A percentile compares a stretch with the other conserved stretches of the same genome.
phyloP scores from a whole-genome alignment of 306 rosid genomes.

The Glycine soja region DNA sequence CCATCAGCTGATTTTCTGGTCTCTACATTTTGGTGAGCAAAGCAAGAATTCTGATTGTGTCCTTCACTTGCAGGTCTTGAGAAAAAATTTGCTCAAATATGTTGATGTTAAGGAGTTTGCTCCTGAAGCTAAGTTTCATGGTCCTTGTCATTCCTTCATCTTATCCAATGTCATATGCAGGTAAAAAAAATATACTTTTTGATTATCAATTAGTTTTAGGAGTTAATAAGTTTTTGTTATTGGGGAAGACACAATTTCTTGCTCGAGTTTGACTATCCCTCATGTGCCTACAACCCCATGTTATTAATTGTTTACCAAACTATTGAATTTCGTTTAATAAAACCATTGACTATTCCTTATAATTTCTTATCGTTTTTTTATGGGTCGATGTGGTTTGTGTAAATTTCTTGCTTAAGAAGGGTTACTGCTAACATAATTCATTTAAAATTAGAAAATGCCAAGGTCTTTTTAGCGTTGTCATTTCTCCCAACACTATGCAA shows the following conservation, averaged over 20 bases:
- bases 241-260: constrained; percentile 4
- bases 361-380: neutral
- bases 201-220: neutral
- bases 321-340: constrained; percentile 2
- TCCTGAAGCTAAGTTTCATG: constrained; percentile 82
- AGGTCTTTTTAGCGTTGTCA: constrained; percentile 21
- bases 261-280: constrained; percentile 14
- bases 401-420: constrained; percentile 5
- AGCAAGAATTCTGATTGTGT: constrained; percentile 44
- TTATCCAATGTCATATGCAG: constrained; percentile 91
- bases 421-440: constrained; percentile 18
- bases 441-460: neutral
- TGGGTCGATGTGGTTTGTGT: constrained; percentile 9
- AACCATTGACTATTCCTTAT: neutral
- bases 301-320: constrained; percentile 26
- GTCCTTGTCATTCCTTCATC: constrained; percentile 69
- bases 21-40: constrained; percentile 30
- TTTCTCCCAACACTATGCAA: neutral
- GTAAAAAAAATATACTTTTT: constrained; percentile 47
- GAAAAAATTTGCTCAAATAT: constrained; percentile 77
- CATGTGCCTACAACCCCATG: neutral
- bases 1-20: constrained; percentile 5
- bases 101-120: constrained; percentile 87
- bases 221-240: neutral
- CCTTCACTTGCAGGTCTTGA: constrained; percentile 74